Conservation (phyloP, 2,329 filamentous ascomycete genomes). For the Venturia pyrina region DNA sequence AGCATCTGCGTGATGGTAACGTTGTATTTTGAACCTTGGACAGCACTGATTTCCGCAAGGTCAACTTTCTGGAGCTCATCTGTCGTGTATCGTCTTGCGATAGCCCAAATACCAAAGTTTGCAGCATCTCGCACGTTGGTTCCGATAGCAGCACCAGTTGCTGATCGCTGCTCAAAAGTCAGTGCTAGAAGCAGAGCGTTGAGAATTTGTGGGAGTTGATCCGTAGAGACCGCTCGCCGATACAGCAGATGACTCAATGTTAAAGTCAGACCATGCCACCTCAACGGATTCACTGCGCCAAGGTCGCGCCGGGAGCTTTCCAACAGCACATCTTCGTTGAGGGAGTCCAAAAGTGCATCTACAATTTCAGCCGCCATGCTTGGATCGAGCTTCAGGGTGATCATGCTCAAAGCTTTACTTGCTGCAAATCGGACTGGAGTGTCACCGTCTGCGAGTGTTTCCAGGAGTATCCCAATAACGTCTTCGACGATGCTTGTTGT, state of each 20-base stretch:
- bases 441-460: constrained; percentile 72
- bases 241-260: constrained; percentile 82
- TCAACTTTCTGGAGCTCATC: constrained; percentile 60
- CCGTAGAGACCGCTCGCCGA: constrained; percentile 64
- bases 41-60: constrained; percentile 32
- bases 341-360: constrained; percentile 66
- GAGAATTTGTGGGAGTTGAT: constrained; percentile 62
- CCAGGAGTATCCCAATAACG: constrained; percentile 71
- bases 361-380: constrained; percentile 82
- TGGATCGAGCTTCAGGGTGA: constrained; percentile 67
- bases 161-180: constrained; percentile 77
- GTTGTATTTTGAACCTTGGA: constrained; percentile 27
- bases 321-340: constrained; percentile 52
- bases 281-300: constrained; percentile 65
- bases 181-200: constrained; percentile 69
- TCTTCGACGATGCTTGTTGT: constrained; percentile 51
- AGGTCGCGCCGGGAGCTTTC: constrained; percentile 50
- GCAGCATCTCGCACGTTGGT: constrained; percentile 90
- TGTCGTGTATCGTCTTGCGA: constrained; percentile 79
- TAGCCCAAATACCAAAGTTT: constrained; percentile 90
- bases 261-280: constrained; percentile 88
- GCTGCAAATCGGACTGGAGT: constrained; percentile 84
- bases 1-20: constrained; percentile 50
- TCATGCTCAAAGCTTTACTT: constrained; percentile 83
- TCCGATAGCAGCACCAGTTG: constrained; percentile 75